Conservation (phyloP, 2,329 filamentous ascomycete genomes). For the Xylaria sp. region DNA sequence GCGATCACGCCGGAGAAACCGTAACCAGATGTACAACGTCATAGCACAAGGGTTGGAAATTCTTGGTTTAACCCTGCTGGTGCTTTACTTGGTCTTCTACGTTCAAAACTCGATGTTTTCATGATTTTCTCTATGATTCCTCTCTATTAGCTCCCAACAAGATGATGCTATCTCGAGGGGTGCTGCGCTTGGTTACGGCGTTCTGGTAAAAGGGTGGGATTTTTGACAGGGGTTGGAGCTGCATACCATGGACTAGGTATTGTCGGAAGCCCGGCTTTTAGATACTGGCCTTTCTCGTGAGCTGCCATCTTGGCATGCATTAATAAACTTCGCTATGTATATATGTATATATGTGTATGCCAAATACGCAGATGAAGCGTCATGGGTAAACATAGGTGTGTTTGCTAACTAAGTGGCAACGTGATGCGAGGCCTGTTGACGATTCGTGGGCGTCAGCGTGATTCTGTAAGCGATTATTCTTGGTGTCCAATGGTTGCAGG, state of each 20-base stretch:
- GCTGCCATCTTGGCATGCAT: slow-evolving; percentile 6
- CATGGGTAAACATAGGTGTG: neutral
- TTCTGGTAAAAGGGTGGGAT: slow-evolving; percentile 13
- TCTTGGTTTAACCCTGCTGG: slow-evolving; percentile 48
- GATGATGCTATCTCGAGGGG: neutral
- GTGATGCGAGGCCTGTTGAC: neutral
- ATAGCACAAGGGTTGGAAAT: slow-evolving; percentile 43
- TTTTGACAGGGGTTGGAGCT: neutral
- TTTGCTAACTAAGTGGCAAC: neutral
- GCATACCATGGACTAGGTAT: neutral
- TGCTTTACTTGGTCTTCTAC: slow-evolving; percentile 46
- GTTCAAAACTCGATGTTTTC: slow-evolving; percentile 42
- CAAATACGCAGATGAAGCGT: slow-evolving; percentile 1
- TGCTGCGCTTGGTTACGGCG: slow-evolving; percentile 24
- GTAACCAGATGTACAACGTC: slow-evolving; percentile 61
- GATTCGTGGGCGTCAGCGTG: neutral
- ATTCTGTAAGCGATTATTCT: neutral
- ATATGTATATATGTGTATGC: neutral
- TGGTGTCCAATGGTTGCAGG: neutral
- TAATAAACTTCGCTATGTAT: slow-evolving; percentile 12
- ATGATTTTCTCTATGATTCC: slow-evolving; percentile 3
- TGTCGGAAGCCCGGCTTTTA: neutral
- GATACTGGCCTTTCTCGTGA: slow-evolving; percentile 5
- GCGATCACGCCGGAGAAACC: slow-evolving; percentile 57
- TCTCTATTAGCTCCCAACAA: neutral